A percentile compares a stretch with the other conserved stretches of the same genome.
Conservation (phyloP, 768 basidiomycete genomes). For the Lentinula guzmanii region DNA sequence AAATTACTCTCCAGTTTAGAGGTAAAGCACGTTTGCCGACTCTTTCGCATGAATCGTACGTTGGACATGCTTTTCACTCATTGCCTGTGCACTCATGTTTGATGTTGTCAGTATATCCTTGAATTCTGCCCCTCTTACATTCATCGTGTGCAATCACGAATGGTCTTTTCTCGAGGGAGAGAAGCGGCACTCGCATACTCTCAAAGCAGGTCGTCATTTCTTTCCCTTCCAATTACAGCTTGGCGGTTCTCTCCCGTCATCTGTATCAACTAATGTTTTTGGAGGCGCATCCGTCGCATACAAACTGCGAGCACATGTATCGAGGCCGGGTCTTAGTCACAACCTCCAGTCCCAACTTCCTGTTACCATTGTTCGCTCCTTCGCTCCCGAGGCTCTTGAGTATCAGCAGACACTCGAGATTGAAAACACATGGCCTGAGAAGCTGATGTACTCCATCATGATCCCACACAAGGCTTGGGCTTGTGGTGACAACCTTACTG, state of each 20-base stretch:
- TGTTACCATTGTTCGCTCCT: slow-evolving; percentile 67
- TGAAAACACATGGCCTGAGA: slow-evolving; percentile 96
- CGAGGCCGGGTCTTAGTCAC: slow-evolving; percentile 65
- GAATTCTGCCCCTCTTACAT: slow-evolving; percentile 43
- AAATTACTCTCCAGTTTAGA: slow-evolving; percentile 77
- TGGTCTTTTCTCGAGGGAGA: slow-evolving; percentile 91
- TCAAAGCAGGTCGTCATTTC: slow-evolving; percentile 91
- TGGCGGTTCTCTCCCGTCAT: slow-evolving; percentile 81
- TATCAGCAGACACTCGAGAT: slow-evolving; percentile 95
- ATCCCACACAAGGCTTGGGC: slow-evolving; percentile 96
- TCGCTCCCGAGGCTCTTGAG: slow-evolving; percentile 80
- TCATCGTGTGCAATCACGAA: slow-evolving; percentile 72
- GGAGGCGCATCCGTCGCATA: slow-evolving; percentile 73
- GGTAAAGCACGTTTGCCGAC: slow-evolving; percentile 76
- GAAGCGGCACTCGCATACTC: slow-evolving; percentile 73
- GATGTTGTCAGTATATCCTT: slow-evolving; percentile 29
- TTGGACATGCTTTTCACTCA: slow-evolving; percentile 13
- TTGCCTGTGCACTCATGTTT: slow-evolving; percentile 4
- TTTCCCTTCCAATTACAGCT: slow-evolving; percentile 91
- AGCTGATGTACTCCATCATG: slow-evolving; percentile 93
- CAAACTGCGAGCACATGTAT: slow-evolving; percentile 83
- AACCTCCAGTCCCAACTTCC: slow-evolving; percentile 60
- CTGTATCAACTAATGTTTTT: slow-evolving; percentile 46
- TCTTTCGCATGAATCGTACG: slow-evolving; percentile 52
- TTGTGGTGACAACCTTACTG: slow-evolving; percentile 78